Conservation (phyloP, 495 filamentous ascomycete species). For the Pyrenula aspistea region DNA sequence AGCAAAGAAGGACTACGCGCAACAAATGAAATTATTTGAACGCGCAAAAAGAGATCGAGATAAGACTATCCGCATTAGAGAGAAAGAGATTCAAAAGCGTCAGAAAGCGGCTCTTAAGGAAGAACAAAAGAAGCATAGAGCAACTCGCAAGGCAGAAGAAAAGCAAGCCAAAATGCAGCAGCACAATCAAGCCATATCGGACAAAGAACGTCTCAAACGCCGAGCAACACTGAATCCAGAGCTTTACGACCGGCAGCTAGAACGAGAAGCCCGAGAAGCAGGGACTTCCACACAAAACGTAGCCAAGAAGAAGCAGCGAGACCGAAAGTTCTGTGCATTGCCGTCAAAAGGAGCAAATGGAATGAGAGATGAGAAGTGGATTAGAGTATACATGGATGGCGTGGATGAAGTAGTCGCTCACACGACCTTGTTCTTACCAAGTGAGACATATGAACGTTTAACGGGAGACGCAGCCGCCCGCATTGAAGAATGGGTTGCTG, state of each 20-base stretch:
- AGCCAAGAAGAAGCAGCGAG: constrained; percentile 26
- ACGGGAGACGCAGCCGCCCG: constrained; percentile 61
- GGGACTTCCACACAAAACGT: constrained; percentile 1
- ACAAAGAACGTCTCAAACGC: not conserved
- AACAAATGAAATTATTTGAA: constrained; percentile 44
- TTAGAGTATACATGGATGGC: constrained; percentile 63
- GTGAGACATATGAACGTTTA: constrained; percentile 56
- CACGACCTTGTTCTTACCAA: constrained; percentile 65
- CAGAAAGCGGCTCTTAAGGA: constrained; percentile 37
- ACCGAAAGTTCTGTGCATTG: constrained; percentile 69
- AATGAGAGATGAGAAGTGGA: constrained; percentile 54
- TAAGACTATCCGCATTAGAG: constrained; percentile 44
- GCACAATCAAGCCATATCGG: constrained; percentile 3
- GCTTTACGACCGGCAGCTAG: not conserved
- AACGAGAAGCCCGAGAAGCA: constrained; percentile 5
- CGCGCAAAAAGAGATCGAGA: constrained; percentile 51
- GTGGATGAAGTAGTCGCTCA: constrained; percentile 82
- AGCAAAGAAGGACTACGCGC: constrained; percentile 49
- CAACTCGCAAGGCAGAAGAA: constrained; percentile 24
- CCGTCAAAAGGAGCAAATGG: constrained; percentile 37
- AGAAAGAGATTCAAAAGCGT: constrained; percentile 41
- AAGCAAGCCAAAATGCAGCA: constrained; percentile 6
- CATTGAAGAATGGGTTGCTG: constrained; percentile 63
- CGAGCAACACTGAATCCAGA: not conserved
- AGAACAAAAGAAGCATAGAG: constrained; percentile 24